phyloP scores from a whole-genome alignment of 345 rosid species.

The Capsella bursapastoris region DNA sequence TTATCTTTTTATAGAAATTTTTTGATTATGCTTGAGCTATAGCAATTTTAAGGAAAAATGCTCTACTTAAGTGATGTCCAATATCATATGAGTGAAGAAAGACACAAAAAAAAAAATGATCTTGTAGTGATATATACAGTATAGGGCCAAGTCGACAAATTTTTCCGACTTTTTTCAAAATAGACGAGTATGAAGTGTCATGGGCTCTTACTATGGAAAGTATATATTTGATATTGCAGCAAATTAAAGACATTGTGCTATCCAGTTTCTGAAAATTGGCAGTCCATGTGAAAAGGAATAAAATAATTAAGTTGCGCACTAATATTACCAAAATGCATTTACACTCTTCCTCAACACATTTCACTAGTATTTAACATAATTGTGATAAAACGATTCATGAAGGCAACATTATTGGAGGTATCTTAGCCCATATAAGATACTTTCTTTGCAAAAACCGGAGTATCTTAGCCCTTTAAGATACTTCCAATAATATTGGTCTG shows the following conservation, averaged over 20 bases:
- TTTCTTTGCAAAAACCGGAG: too few species aligned
- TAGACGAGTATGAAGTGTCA: too few species aligned
- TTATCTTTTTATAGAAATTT: neutral
- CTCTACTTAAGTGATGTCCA: neutral
- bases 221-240: neutral
- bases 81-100: neutral
- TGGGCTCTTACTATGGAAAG: neutral
- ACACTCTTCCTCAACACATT: neutral
- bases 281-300: neutral
- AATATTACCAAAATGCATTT: neutral
- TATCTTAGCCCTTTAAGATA: too few species aligned
- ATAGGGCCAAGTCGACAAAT: neutral
- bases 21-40: neutral
- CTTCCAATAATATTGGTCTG: too few species aligned
- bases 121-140: neutral
- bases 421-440: too few species aligned
- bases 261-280: neutral
- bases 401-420: too few species aligned
- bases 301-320: neutral
- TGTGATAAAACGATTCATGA: neutral
- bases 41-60: neutral
- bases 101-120: neutral
- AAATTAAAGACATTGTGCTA: neutral
- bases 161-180: neutral
- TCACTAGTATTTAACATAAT: too few species aligned